A percentile compares a stretch with the other conserved stretches of the same genome.
phyloP scores from a whole-genome alignment of 768 basidiomycete genomes.

The Suillus subluteus region DNA sequence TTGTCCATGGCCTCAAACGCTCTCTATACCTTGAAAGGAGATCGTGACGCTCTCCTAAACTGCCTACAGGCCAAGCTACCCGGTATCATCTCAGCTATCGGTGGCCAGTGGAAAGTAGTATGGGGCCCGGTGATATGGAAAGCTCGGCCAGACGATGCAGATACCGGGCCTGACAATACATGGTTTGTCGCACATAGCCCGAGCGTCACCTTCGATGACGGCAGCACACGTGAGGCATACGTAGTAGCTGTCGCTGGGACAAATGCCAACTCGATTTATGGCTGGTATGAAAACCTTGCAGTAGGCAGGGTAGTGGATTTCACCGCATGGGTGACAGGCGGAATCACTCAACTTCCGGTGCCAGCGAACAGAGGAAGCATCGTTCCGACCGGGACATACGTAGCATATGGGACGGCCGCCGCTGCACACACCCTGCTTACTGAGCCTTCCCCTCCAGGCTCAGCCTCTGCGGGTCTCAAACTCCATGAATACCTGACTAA shows the following conservation, averaged over 20 bases:
- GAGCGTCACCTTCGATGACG: slow-evolving; percentile 15
- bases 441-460: not conserved
- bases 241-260: slow-evolving; percentile 22
- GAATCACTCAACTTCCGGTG: slow-evolving; percentile 1
- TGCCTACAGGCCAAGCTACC: not conserved
- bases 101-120: slow-evolving; percentile 14
- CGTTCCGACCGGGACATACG: not conserved
- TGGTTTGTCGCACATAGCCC: slow-evolving; percentile 21
- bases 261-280: not conserved
- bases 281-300: slow-evolving; percentile 12
- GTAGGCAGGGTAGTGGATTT: slow-evolving; percentile 18
- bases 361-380: not conserved
- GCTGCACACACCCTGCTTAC: slow-evolving; percentile 13
- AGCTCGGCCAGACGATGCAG: not conserved
- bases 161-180: slow-evolving; percentile 20
- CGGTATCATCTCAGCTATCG: not conserved
- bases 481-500: slow-evolving; percentile 12
- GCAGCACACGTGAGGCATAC: slow-evolving; percentile 13
- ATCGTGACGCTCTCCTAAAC: not conserved
- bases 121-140: slow-evolving; percentile 24
- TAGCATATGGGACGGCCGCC: slow-evolving; percentile 7
- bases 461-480: slow-evolving; percentile 1
- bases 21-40: slow-evolving; percentile 9
- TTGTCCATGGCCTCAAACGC: slow-evolving; percentile 15
- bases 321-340: slow-evolving; percentile 11